Evolutionary conservation across 805 yeast species (phyloP).

Genomic region (Saturnispora ahearnii): DNA sequence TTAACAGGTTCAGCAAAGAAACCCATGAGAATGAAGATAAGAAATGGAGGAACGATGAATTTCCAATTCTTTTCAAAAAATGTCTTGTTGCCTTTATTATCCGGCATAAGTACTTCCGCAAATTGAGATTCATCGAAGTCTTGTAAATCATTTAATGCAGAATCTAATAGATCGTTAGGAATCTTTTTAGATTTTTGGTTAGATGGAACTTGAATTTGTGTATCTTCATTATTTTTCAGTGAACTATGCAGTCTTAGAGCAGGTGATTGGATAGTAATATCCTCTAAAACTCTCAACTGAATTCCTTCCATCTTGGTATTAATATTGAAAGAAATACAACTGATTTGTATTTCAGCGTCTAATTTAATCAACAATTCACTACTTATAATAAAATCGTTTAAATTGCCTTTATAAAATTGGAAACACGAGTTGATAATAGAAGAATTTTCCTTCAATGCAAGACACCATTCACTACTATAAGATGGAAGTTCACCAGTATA

Average conservation of each 20-base stretch:
- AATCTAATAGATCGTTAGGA: background rate
- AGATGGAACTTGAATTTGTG: background rate
- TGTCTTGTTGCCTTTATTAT: slow-evolving; percentile 26
- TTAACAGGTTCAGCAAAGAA: background rate
- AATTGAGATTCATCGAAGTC: slow-evolving; percentile 5
- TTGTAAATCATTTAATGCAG: background rate
- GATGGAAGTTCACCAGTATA: background rate
- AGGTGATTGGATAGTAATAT: background rate
- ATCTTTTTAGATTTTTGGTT: background rate
- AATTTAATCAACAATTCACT: background rate
- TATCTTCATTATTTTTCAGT: background rate
- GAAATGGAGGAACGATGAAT: slow-evolving; percentile 44
- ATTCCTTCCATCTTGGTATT: background rate
- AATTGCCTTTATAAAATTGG: background rate
- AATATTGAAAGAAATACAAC: background rate
- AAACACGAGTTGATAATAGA: slow-evolving; percentile 8
- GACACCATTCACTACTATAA: background rate
- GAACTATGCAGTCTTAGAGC: background rate
- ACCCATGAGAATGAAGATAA: background rate
- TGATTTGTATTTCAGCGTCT: background rate
- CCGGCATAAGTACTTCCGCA: slow-evolving; percentile 7
- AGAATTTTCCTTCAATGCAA: slow-evolving; percentile 4
- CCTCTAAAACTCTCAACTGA: background rate
- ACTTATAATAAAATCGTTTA: background rate
- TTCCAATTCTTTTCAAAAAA: slow-evolving; percentile 57